A percentile compares a stretch with the other conserved stretches of the same genome.
Evolutionary conservation across 768 basidiomycete genomes (phyloP).

Genomic region (Hebeloma cylindrosporum): DNA sequence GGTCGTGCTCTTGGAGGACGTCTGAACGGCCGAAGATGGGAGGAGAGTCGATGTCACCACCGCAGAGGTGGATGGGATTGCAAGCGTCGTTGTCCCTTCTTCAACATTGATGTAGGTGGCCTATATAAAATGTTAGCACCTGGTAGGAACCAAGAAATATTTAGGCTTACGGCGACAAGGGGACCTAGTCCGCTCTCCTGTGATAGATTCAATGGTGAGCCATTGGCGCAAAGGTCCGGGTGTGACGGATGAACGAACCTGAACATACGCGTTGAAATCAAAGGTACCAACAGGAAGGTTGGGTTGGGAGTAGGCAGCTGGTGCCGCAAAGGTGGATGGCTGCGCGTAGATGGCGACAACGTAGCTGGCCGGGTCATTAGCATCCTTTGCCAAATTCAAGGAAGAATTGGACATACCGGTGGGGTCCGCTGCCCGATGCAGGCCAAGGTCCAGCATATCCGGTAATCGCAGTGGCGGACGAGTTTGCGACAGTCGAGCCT

Average conservation of each 20-base stretch:
- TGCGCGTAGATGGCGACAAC: conserved; percentile 66
- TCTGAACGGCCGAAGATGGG: background rate
- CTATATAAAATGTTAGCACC: conserved; percentile 29
- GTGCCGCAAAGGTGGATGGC: conserved; percentile 60
- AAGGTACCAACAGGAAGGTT: conserved; percentile 54
- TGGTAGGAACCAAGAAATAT: background rate
- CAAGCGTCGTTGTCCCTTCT: conserved; percentile 56
- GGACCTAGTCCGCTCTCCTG: conserved; percentile 56
- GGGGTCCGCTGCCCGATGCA: conserved; percentile 66
- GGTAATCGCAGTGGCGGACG: conserved; percentile 52
- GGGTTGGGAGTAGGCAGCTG: conserved; percentile 50
- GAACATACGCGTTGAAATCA: conserved; percentile 57
- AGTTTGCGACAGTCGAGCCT: conserved; percentile 42
- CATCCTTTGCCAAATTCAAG: background rate
- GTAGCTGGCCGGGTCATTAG: conserved; percentile 46
- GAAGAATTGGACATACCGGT: conserved; percentile 49
- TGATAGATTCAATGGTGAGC: conserved; percentile 1
- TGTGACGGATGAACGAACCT: conserved; percentile 37
- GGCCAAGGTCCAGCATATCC: conserved; percentile 74
- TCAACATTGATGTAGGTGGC: conserved; percentile 75
- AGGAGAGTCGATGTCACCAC: conserved; percentile 61
- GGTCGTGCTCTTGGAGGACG: conserved; percentile 2
- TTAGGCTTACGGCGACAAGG: conserved; percentile 54
- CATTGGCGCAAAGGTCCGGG: background rate
- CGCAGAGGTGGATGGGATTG: conserved; percentile 58